Conservation (phyloP, 192 early-diverging fungal species). For the Powellomyces hirtus region DNA sequence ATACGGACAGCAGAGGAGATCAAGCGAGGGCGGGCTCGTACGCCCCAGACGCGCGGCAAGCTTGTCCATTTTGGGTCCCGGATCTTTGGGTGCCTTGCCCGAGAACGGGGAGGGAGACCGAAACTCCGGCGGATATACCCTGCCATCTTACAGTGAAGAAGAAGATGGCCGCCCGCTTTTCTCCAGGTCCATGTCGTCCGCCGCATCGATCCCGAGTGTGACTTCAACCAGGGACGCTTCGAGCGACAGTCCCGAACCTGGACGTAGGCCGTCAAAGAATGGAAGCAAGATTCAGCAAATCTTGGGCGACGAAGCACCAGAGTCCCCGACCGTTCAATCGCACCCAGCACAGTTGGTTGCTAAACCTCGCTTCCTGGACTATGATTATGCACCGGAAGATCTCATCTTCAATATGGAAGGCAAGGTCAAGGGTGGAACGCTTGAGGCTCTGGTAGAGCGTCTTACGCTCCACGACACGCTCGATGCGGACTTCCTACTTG, state of each 20-base stretch:
- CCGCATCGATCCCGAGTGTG: not conserved
- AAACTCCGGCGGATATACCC: not conserved
- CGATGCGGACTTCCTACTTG: slow-evolving; percentile 79
- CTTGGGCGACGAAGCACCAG: slow-evolving; percentile 23
- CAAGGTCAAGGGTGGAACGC: slow-evolving; percentile 67
- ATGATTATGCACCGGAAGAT: slow-evolving; percentile 57
- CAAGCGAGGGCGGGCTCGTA: not conserved
- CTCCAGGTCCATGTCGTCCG: slow-evolving; percentile 13
- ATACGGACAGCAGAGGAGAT: slow-evolving; percentile 14
- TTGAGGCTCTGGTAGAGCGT: slow-evolving; percentile 68
- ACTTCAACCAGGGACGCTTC: not conserved
- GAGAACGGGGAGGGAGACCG: not conserved
- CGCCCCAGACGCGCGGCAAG: slow-evolving; percentile 13
- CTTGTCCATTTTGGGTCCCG: slow-evolving; percentile 20
- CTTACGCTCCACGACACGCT: slow-evolving; percentile 66
- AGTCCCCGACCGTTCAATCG: not conserved
- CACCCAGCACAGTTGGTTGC: not conserved
- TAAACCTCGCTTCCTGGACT: slow-evolving; percentile 51
- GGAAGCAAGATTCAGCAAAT: slow-evolving; percentile 25
- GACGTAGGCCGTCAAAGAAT: slow-evolving; percentile 9
- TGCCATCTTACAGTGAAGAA: not conserved
- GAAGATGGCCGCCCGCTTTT: not conserved
- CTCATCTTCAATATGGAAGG: slow-evolving; percentile 66
- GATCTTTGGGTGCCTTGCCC: not conserved
- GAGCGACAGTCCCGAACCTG: not conserved